Evolutionary conservation across 1,284 basidiomycete species (phyloP).

Genomic region (Ustilago vetiveriae): DNA sequence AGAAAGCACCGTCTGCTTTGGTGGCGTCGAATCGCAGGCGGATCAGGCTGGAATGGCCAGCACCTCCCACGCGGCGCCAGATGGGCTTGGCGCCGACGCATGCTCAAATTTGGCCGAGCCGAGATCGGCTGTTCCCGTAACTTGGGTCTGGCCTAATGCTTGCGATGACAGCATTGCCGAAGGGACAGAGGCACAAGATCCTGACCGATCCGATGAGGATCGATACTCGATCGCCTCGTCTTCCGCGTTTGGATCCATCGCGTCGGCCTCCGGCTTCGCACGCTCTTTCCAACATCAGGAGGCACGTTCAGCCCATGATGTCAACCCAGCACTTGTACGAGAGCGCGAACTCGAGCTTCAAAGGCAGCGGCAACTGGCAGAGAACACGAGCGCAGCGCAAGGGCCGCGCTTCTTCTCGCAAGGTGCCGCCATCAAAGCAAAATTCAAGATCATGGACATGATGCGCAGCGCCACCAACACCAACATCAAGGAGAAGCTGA

Average conservation of each 20-base stretch:
- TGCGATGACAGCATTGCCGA: neutral
- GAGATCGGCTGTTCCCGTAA: neutral
- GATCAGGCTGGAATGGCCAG: conserved; percentile 11
- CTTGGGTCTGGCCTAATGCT: neutral
- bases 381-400: conserved; percentile 53
- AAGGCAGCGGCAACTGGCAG: conserved; percentile 26
- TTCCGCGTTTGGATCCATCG: conserved; percentile 45
- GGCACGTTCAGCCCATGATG: conserved; percentile 1
- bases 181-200: conserved; percentile 5
- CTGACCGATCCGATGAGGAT: conserved; percentile 48
- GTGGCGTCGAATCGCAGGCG: neutral
- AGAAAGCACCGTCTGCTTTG: conserved; percentile 12
- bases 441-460: conserved; percentile 50
- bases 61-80: neutral
- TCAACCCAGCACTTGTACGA: conserved; percentile 13
- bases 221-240: conserved; percentile 46
- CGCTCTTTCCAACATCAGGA: conserved; percentile 15
- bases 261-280: conserved; percentile 35
- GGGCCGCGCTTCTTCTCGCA: conserved; percentile 52
- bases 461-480: conserved; percentile 40
- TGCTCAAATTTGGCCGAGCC: neutral
- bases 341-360: conserved; percentile 36
- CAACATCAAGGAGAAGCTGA: conserved; percentile 40
- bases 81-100: conserved; percentile 1
- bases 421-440: conserved; percentile 58